Percentiles rank a stretch among this genome's conserved stretches.
These are phyloP conservation scores for Globisporangium middletonii DNA, from an alignment of 352 stramenopile genomes.

Conservation along the genomic window DNA sequence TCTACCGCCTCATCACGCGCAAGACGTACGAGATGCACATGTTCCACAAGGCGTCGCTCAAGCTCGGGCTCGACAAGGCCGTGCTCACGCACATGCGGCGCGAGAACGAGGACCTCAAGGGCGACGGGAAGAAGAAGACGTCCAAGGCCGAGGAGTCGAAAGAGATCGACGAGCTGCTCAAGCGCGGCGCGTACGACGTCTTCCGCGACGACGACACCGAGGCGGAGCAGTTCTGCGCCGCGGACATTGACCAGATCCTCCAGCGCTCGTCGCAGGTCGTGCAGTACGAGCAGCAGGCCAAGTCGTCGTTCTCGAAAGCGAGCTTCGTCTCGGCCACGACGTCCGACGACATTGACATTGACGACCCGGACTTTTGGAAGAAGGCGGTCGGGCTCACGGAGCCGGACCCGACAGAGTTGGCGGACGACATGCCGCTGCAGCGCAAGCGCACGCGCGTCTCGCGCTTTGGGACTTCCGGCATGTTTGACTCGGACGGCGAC, in stretches of 20 bases:
- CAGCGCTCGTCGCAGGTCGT: conserved; percentile 81
- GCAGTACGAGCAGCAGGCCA: conserved; percentile 79
- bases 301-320: conserved; percentile 89
- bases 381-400: conserved; percentile 92
- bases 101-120: conserved; percentile 77
- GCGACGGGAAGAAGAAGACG: conserved; percentile 42
- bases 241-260: conserved; percentile 98
- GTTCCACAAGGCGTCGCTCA: conserved; percentile 91
- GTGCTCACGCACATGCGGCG: conserved; percentile 89
- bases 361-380: conserved; percentile 99
- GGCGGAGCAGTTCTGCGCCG: conserved; percentile 93
- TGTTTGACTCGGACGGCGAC: conserved; percentile 61
- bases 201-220: conserved; percentile 90
- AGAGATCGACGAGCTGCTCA: conserved; percentile 90
- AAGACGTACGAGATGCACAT: conserved; percentile 96
- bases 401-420: conserved; percentile 49
- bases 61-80: conserved; percentile 91
- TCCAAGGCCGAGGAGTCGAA: conserved; percentile 83
- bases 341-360: conserved; percentile 94
- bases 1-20: conserved; percentile 85
- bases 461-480: conserved; percentile 58
- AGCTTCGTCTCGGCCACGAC: conserved; percentile 89
- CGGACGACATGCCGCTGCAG: conserved; percentile 67
- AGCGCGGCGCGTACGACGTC: conserved; percentile 88
- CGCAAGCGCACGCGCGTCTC: conserved; percentile 82